A percentile compares a stretch with the other conserved stretches of the same genome.
Conservation (phyloP, 1,284 basidiomycete genomes). For the Ganoderma resinaceum region DNA sequence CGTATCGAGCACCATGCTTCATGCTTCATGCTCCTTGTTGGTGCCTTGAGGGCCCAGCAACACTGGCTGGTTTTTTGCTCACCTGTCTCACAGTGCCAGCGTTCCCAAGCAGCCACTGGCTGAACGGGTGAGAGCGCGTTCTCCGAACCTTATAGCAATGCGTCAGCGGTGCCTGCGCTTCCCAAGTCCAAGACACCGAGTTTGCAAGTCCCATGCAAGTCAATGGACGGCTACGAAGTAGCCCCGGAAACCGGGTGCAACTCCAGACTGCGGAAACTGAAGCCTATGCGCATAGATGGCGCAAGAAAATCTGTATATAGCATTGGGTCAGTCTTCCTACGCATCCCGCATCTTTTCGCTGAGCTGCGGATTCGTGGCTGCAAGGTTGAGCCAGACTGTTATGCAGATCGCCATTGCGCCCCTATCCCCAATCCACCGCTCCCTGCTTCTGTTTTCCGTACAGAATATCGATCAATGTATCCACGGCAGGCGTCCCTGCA, state of each 20-base stretch:
- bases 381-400: neutral
- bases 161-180: conserved; percentile 1
- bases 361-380: neutral
- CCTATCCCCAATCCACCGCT: neutral
- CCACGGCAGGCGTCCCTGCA: neutral
- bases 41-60: neutral
- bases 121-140: neutral
- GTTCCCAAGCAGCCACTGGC: conserved; percentile 1
- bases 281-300: neutral
- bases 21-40: neutral
- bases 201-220: neutral
- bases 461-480: neutral
- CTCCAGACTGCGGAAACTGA: neutral
- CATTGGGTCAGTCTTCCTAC: neutral
- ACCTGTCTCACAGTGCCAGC: neutral
- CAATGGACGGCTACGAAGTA: neutral
- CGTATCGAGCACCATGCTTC: neutral
- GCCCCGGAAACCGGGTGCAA: neutral
- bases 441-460: neutral
- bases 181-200: neutral
- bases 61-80: neutral
- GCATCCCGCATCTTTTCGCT: neutral
- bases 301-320: neutral
- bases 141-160: neutral
- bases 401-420: neutral